A percentile compares a stretch with the other conserved stretches of the same genome.
Evolutionary conservation across 257 asterid species (phyloP).

Genomic region (Solanum commersonii): DNA sequence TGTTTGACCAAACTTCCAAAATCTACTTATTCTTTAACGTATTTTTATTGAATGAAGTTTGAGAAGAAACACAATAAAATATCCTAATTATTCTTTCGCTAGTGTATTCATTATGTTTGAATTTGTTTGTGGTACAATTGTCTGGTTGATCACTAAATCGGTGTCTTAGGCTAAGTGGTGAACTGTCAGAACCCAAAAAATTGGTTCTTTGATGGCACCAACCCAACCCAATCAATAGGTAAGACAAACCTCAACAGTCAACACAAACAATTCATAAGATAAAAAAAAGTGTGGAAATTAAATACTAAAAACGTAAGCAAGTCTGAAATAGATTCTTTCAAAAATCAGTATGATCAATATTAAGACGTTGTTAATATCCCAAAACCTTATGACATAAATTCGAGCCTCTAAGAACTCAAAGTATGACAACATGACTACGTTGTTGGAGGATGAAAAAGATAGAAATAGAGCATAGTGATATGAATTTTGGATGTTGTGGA

Average conservation of each 20-base stretch:
- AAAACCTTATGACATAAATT: neutral
- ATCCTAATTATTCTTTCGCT: neutral
- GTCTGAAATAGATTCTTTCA: neutral
- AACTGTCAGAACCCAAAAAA: neutral
- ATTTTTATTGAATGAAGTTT: neutral
- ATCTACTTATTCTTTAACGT: neutral
- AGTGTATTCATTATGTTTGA: neutral
- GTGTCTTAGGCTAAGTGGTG: neutral
- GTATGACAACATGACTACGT: neutral
- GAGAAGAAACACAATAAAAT: neutral
- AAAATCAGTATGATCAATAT: too few relatives aligned
- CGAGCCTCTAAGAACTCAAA: neutral
- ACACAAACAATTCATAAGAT: neutral
- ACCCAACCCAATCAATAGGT: neutral
- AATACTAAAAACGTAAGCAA: neutral
- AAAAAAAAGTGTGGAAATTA: neutral
- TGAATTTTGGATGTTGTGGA: neutral
- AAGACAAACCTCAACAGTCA: neutral
- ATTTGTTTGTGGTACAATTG: neutral
- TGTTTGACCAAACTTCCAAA: neutral
- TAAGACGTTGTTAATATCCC: neutral
- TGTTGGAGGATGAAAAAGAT: neutral
- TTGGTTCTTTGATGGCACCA: neutral
- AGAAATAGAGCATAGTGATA: neutral
- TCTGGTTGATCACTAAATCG: neutral